Evolutionary conservation across 345 rosid genomes (phyloP), one percentile per base, ranked within the genome.

Genomic region (Cardamine chenopodiifolia): DNA sequence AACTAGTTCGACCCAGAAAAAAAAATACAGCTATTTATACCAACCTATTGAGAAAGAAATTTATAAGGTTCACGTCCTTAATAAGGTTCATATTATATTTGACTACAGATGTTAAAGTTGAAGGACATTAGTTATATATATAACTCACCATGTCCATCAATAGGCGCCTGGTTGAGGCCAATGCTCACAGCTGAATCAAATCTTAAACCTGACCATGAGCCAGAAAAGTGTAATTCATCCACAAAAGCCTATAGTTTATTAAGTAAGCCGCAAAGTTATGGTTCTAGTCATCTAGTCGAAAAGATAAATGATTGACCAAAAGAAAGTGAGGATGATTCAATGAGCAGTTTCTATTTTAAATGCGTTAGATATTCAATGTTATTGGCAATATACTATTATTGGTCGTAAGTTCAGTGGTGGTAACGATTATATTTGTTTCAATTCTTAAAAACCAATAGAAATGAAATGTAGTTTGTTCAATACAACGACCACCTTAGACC

Each of bases 401-500:
- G 59, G 31, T 48, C 20, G 48, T 35, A 52, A 52, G 71, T 50
- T 34, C 49, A 52, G 5, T 66, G 71, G 32, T 66, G 14, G 55
- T 49, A 34, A 49, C 34, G 60, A 34, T 66, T 56, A 29, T 8
- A 8, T 29, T 29, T 4, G 29, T 29, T 29, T 56, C 22, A 56
- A 56, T 12, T 55, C 59, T 23, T 12, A 11, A 23, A 23, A 40
- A 3, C 13, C 13, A 44, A 47, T 45, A 47, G 18, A 65, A 29
- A 47, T 29, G 18, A 65, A 20, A 52, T 67, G 71, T 53, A 68
- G 35, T 8, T 52, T 6, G 12, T 35, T 34, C 0, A 20, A 7
- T 29, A 13, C 11, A 57, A 70, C 47, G 22, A 61, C 79, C 79
- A 62, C 63, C 1, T 32, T 76, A 35, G 79, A 76, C 75, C 12